Evolutionary conservation across 495 filamentous ascomycete species (phyloP), one percentile per base, ranked within the genome.

Genomic region (Penicillium herquei): DNA sequence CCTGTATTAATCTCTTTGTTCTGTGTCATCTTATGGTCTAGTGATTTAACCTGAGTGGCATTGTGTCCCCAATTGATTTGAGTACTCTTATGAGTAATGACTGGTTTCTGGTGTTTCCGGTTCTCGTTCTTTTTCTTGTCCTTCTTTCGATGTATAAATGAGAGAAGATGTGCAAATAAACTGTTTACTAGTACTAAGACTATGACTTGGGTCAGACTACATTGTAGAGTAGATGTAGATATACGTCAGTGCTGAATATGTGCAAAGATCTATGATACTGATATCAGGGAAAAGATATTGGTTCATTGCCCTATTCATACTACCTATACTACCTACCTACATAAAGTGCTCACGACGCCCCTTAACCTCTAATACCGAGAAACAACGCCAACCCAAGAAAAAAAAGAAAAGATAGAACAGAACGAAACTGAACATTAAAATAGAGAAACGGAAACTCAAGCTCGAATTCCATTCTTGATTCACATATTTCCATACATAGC

Each of bases 401-500:
- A 51, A 52, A 13, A 17, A 31, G 13, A 6, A 21, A 13, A 21
- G 18, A 44, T 44, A 46, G 0, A 26, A 4, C 3, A 34, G 16
- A 4, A 49, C 13, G 1, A 17, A 34, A 43, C 26, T 8, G 35
- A 17, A 56, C 39, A 32, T n/a, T 18, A 44, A 54, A 47, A 39
- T 4, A 7, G 46, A 37, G n/a, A 54, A 18, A 34, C 16, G 33
- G n/a, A n/a, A n/a, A 52, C 39, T 26, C 21, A 37, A 10, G 7
- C 8, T 37, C 6, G 6, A 37, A 10, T 13, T 37, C 12, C 12
- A 49, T 32, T n/a, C 43, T 3, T 13, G 31, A 6, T 43, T 51
- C 70, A 70, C 49, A 61, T 59, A 51, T 78, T 74, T 48, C 76
- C 76, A 56, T 77, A 81, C 33, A 79, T 53, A 11, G 69, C 70